phyloP scores from a whole-genome alignment of 2,329 filamentous ascomycete genomes.

The Aspergillus sp. region DNA sequence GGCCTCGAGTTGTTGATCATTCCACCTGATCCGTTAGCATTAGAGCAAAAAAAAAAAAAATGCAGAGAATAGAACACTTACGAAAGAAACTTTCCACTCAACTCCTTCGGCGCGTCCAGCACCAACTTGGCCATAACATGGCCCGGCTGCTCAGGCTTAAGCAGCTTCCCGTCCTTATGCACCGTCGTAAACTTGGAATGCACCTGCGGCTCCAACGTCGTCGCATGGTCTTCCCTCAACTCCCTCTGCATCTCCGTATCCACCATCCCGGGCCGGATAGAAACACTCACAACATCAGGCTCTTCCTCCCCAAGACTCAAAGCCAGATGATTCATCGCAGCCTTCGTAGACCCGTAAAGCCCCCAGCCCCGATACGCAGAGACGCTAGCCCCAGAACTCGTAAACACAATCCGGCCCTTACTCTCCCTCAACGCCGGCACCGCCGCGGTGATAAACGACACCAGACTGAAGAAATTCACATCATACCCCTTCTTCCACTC shows the following conservation, averaged over 20 bases:
- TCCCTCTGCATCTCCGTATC: constrained; percentile 49
- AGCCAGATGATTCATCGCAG: constrained; percentile 35
- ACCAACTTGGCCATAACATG: constrained; percentile 81
- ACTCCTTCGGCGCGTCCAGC: constrained; percentile 60
- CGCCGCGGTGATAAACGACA: constrained; percentile 60
- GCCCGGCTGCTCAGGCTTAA: constrained; percentile 81
- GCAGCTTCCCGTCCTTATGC: constrained; percentile 68
- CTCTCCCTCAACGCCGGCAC: constrained; percentile 32
- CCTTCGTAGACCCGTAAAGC: constrained; percentile 38
- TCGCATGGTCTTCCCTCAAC: constrained; percentile 70
- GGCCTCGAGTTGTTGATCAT: constrained; percentile 41
- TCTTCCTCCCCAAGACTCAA: constrained; percentile 31
- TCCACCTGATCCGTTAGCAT: constrained; percentile 43
- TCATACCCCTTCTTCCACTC: constrained; percentile 78
- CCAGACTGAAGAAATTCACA: constrained; percentile 80
- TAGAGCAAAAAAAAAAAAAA: background rate
- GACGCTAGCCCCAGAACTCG: constrained; percentile 35
- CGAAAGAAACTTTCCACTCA: constrained; percentile 73
- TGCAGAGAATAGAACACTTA: constrained; percentile 18
- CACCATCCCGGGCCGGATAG: constrained; percentile 35
- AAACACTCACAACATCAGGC: constrained; percentile 27
- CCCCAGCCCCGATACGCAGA: constrained; percentile 36
- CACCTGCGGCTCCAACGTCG: constrained; percentile 58
- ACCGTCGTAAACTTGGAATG: constrained; percentile 66
- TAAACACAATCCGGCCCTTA: constrained; percentile 38